Evolutionary conservation across 495 filamentous ascomycete genomes (phyloP).

Genomic region (Tuber calosporum): DNA sequence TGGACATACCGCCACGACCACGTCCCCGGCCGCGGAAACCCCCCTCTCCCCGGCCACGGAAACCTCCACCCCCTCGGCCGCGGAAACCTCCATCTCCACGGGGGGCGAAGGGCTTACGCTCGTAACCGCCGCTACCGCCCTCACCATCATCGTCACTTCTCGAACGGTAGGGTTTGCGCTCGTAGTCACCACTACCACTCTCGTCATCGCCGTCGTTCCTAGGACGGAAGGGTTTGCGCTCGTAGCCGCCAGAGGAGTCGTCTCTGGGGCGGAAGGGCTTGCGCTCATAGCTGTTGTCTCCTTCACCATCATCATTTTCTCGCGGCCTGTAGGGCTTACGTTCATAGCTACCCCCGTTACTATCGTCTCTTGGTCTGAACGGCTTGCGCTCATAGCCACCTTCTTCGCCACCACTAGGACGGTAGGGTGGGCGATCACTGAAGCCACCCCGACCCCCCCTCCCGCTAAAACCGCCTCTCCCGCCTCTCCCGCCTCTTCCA

Average conservation of each 20-base stretch:
- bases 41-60: not conserved
- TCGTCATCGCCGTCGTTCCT: not conserved
- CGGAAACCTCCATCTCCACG: not conserved
- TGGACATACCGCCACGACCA: not conserved
- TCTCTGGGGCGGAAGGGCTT: not conserved
- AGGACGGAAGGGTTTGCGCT: not conserved
- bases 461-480: not conserved
- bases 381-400: not conserved
- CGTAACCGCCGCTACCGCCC: not conserved
- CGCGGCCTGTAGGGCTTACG: not conserved
- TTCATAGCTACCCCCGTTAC: not conserved
- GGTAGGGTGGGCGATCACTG: not conserved
- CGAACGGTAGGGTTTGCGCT: not conserved
- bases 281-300: not conserved
- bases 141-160: not conserved
- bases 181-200: not conserved
- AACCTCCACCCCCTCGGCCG: too few relatives aligned
- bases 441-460: not conserved
- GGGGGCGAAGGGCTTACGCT: not conserved
- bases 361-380: not conserved
- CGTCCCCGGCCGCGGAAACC: not conserved
- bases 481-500: not conserved
- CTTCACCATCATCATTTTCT: not conserved
- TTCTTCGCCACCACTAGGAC: not conserved
- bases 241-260: conserved; percentile 1